A percentile compares a stretch with the other conserved stretches of the same genome.
Conservation (phyloP, 2,329 filamentous ascomycete species). For the Cladosporium cucumerinum region DNA sequence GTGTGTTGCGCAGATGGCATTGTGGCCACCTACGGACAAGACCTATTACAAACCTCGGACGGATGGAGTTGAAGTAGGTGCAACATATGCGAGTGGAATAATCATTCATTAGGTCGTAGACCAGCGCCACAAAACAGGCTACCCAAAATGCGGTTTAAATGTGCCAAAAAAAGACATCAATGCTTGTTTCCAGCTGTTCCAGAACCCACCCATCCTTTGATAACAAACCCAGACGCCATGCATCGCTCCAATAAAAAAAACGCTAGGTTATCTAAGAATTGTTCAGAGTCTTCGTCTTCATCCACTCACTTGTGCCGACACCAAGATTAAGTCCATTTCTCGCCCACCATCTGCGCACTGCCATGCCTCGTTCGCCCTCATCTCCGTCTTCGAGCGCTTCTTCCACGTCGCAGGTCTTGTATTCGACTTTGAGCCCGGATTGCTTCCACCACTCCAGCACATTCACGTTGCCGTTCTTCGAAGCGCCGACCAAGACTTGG, state of each 20-base stretch:
- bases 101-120: neutral
- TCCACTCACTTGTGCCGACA: slow-evolving; percentile 82
- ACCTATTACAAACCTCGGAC: neutral
- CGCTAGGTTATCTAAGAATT: neutral
- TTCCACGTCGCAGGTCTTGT: slow-evolving; percentile 93
- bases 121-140: neutral
- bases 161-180: neutral
- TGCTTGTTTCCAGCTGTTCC: neutral
- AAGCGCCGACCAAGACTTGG: slow-evolving; percentile 80
- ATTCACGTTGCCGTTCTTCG: slow-evolving; percentile 77
- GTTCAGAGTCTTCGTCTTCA: slow-evolving; percentile 69
- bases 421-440: slow-evolving; percentile 75
- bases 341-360: slow-evolving; percentile 83
- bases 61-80: neutral
- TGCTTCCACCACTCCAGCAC: slow-evolving; percentile 92
- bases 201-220: neutral
- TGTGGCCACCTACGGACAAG: neutral
- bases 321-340: slow-evolving; percentile 77
- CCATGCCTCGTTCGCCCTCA: slow-evolving; percentile 62
- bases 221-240: neutral
- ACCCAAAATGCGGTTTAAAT: neutral
- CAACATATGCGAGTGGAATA: neutral
- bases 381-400: slow-evolving; percentile 89
- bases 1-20: neutral
- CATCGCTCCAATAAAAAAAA: neutral